Evolutionary conservation across 441 rosid genomes (phyloP), one percentile per base, ranked within the genome.

Genomic region (Gossypium schwendimanii): DNA sequence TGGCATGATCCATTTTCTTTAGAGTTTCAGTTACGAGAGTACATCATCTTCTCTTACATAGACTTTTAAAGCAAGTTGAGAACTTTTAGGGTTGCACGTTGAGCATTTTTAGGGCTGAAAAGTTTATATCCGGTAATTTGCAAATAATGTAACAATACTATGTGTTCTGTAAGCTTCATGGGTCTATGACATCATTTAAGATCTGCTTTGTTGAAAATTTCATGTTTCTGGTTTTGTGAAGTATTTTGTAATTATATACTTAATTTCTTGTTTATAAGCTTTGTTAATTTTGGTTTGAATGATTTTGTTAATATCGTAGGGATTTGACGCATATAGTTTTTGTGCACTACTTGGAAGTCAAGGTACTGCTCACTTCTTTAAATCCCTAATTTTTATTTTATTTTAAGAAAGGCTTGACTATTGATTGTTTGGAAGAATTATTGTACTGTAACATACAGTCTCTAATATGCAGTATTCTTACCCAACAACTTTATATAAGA

Each of bases 341-440:
- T 47, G 98, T 94, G 71, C 98, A 94, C 87, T 94, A 94, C 84
- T 81, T 90, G 92, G 97, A 94, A 86, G 89, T 92, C 63, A 90
- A 92, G 98, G 98, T 94, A 79, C 14, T 75, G n/a, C 50, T 36
- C 75, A 70, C 71, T 50, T 74, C 52, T 18, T 33, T 31, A 15
- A 47, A 47, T 47, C 52, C n/a, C 52, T 47, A 47, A 47, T 15
- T 60, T 28, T 60, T 28, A 14, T 60, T 60, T 28, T 1, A 28
- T 28, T 14, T 26, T 59, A 0, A 26, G 20, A 6, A 26, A 60
- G 64, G 44, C 41, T 60, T 21, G n/a, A 12, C 23, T 18, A 64
- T 64, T 63, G 68, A 39, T 63, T 63, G 23, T 63, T 63, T 41
- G 45, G 52, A 39, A 63, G 31, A 63, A 15, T 63, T 64, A 18